These are phyloP conservation scores for Cercospora citrullina DNA, from an alignment of 2,329 filamentous ascomycete genomes.

Conservation along the genomic window DNA sequence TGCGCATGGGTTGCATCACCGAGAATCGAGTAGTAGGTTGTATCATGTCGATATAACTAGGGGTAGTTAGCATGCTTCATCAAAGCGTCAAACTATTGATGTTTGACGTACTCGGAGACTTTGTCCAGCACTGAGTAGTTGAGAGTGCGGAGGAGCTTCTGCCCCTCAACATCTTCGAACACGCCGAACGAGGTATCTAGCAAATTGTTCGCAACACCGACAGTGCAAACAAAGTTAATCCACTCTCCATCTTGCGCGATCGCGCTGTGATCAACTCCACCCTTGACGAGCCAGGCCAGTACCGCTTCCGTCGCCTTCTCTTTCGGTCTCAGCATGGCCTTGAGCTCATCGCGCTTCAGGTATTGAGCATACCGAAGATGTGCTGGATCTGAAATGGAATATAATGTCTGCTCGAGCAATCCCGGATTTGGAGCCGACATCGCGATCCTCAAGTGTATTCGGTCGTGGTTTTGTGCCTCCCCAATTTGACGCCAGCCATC, in stretches of 20 bases:
- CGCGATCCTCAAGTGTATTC: constrained; percentile 27
- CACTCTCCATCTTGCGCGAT: constrained; percentile 57
- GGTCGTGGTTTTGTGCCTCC: constrained; percentile 20
- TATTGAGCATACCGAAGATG: constrained; percentile 62
- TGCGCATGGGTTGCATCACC: constrained; percentile 37
- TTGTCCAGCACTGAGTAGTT: constrained; percentile 62
- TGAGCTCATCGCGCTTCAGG: constrained; percentile 61
- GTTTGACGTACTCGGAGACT: constrained; percentile 47
- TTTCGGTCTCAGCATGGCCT: constrained; percentile 55
- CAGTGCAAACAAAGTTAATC: constrained; percentile 58
- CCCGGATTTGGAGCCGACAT: constrained; percentile 23
- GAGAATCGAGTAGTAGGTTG: constrained; percentile 62
- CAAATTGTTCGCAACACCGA: constrained; percentile 50
- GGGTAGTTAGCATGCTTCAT: not conserved
- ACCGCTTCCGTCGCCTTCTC: constrained; percentile 52
- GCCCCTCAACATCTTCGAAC: constrained; percentile 46
- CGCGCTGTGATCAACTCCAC: constrained; percentile 52
- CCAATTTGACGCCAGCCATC: constrained; percentile 27
- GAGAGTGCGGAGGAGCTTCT: constrained; percentile 55
- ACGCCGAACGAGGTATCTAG: constrained; percentile 59
- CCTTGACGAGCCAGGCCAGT: constrained; percentile 56
- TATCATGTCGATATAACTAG: constrained; percentile 53
- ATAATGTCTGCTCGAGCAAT: constrained; percentile 57
- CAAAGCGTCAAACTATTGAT: not conserved
- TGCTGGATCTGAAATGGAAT: constrained; percentile 62